Evolutionary conservation across 192 early-diverging fungal genomes (phyloP).

Genomic region (Chytriomyces sp.): DNA sequence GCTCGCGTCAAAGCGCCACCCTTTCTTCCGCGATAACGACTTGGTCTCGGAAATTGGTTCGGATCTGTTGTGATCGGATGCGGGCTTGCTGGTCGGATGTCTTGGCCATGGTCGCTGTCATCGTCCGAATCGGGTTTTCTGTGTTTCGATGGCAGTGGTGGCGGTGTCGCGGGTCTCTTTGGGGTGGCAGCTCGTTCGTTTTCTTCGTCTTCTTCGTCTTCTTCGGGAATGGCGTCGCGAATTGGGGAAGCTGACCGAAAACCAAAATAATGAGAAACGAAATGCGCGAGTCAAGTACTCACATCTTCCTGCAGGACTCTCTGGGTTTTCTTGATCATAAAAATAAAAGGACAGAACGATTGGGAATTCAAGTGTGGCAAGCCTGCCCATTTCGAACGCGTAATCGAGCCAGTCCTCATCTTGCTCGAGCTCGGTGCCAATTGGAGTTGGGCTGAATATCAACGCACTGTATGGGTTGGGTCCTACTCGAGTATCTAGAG

Average conservation of each 20-base stretch:
- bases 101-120: neutral
- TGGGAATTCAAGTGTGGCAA: conserved; percentile 25
- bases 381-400: conserved; percentile 25
- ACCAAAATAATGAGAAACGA: neutral
- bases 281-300: neutral
- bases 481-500: conserved; percentile 14
- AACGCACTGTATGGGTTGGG: conserved; percentile 34
- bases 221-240: conserved; percentile 17
- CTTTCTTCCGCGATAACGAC: neutral
- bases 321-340: conserved; percentile 17
- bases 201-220: conserved; percentile 34
- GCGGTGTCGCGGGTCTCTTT: conserved; percentile 24
- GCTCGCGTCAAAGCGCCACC: conserved; percentile 30
- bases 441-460: neutral
- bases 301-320: conserved; percentile 8
- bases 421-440: conserved; percentile 1
- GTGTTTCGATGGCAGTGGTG: conserved; percentile 25
- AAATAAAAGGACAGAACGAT: conserved; percentile 33
- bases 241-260: conserved; percentile 9
- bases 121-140: conserved; percentile 16
- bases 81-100: neutral
- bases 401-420: conserved; percentile 23
- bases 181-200: conserved; percentile 10
- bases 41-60: conserved; percentile 14
- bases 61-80: neutral